Evolutionary conservation across 2,329 filamentous ascomycete genomes (phyloP).

Genomic region (Thelonectria blattea): DNA sequence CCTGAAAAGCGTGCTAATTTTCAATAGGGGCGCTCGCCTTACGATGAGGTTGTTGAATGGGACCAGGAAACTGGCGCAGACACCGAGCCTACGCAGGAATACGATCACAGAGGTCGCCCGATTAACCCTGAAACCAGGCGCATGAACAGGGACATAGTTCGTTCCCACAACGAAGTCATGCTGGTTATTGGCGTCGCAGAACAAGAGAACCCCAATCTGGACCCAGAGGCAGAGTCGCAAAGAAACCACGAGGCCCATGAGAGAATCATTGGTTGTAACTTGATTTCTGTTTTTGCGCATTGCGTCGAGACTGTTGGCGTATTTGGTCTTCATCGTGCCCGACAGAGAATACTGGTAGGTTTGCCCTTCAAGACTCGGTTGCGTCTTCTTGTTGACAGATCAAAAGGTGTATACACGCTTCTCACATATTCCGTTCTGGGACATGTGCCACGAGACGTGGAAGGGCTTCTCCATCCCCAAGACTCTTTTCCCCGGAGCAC

Average conservation of each 20-base stretch:
- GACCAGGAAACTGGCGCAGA: conserved; percentile 50
- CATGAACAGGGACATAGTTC: conserved; percentile 62
- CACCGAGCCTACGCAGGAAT: conserved; percentile 51
- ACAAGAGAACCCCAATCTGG: conserved; percentile 53
- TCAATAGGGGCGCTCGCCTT: conserved; percentile 62
- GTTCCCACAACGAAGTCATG: conserved; percentile 69
- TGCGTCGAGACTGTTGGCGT: conserved; percentile 51
- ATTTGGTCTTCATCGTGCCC: conserved; percentile 60
- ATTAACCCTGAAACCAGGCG: conserved; percentile 60
- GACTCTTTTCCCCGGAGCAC: conserved; percentile 43
- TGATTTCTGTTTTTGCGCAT: conserved; percentile 42
- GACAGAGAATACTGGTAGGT: conserved; percentile 60
- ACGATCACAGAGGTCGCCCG: conserved; percentile 62
- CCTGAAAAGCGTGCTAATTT: conserved; percentile 11
- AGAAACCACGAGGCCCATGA: conserved; percentile 55
- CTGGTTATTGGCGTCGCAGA: conserved; percentile 67
- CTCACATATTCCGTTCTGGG: conserved; percentile 55
- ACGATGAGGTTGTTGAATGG: conserved; percentile 62
- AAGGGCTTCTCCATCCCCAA: conserved; percentile 40
- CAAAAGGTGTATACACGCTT: conserved; percentile 58
- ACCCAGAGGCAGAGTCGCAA: conserved; percentile 49
- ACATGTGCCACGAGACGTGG: conserved; percentile 44
- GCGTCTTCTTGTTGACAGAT: conserved; percentile 17
- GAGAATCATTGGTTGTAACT: conserved; percentile 50
- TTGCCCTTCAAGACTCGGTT: not conserved